Percentiles rank a stretch among this genome's conserved stretches.
These are phyloP conservation scores for Tolypocladium capitatum DNA, from an alignment of 2,329 filamentous ascomycete genomes.

Conservation along the genomic window DNA sequence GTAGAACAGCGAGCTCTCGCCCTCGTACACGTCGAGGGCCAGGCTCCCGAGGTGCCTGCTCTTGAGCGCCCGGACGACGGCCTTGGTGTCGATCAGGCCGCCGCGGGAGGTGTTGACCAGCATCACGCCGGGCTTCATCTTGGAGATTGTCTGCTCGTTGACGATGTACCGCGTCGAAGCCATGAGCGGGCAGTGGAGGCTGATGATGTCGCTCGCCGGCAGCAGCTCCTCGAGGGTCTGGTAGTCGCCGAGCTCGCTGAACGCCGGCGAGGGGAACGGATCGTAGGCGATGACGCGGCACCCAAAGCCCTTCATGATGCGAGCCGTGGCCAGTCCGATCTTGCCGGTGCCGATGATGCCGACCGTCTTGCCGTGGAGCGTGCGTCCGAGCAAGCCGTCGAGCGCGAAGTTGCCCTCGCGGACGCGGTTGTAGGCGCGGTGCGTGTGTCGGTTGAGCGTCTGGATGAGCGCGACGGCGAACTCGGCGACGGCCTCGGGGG, in stretches of 20 bases:
- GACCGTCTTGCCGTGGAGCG: slow-evolving; percentile 50
- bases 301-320: slow-evolving; percentile 52
- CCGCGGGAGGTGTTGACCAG: slow-evolving; percentile 58
- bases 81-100: slow-evolving; percentile 45
- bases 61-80: slow-evolving; percentile 49
- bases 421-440: slow-evolving; percentile 54
- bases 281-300: slow-evolving; percentile 50
- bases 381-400: slow-evolving; percentile 48
- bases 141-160: slow-evolving; percentile 34
- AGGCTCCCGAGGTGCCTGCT: slow-evolving; percentile 44
- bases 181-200: slow-evolving; percentile 52
- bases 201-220: slow-evolving; percentile 44
- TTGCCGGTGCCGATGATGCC: slow-evolving; percentile 52
- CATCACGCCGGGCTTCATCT: slow-evolving; percentile 47
- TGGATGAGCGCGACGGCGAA: slow-evolving; percentile 55
- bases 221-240: slow-evolving; percentile 41
- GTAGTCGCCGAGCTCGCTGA: slow-evolving; percentile 37
- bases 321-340: slow-evolving; percentile 49
- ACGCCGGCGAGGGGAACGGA: slow-evolving; percentile 35
- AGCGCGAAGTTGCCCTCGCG: slow-evolving; percentile 57
- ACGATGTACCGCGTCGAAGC: slow-evolving; percentile 47
- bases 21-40: slow-evolving; percentile 57
- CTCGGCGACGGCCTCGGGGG: slow-evolving; percentile 56
- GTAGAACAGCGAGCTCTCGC: slow-evolving; percentile 51
- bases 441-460: slow-evolving; percentile 54